Base-by-base conservation (phyloP, 495 filamentous ascomycete species). In the Xylaria cubensis region DNA sequence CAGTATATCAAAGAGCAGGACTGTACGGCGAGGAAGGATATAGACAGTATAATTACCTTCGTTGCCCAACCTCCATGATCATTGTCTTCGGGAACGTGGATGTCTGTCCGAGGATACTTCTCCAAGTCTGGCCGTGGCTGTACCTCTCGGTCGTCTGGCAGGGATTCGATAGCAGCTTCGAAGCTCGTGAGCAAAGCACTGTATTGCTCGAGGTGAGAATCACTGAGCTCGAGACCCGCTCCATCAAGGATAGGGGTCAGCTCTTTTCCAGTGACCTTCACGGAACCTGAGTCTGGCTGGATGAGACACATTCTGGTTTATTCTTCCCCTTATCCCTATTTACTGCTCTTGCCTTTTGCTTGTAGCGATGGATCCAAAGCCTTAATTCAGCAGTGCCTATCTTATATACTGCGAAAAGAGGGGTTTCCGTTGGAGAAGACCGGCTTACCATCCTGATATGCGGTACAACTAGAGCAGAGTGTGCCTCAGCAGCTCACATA, bases 11-110 rank as follows among this genome's bases (percentile, higher is more conserved):
- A 39, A 39, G 36, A 39, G 36, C 36, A 39, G 36, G 6, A 39
- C 36, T 41, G 12, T 13, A 7, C 19, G 3, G 8, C 1, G 69
- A 19, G 19, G 32, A 26, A 62, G 10, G 10, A 44, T 9, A 58
- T 8, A 19, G 1, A 41, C 9, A 24, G 17, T 3, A 42, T 13
- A 4, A 17, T 69, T 69, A 74, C 77, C 64, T 79, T 79, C 0
- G 75, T 77, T 55, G 79, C 79, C 79, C 79, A 80, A 17, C 61
- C 79, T 13, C 77, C 77, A 13, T 64, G 34, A 4, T 78, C 74
- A 5, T 69, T 79, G 36, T 80, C 74, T 34, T 75, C 73, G 17
- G 77, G 79, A 2, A 78, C 72, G 21, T 78, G 77, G 7, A 79
- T 76, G 46, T 80, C 67, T 4, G 55, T 75, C 32, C 79, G 74